A percentile compares a stretch with the other conserved stretches of the same genome.
Evolutionary conservation across 306 rosid genomes (phyloP).

Genomic region (Nissolia schottii): DNA sequence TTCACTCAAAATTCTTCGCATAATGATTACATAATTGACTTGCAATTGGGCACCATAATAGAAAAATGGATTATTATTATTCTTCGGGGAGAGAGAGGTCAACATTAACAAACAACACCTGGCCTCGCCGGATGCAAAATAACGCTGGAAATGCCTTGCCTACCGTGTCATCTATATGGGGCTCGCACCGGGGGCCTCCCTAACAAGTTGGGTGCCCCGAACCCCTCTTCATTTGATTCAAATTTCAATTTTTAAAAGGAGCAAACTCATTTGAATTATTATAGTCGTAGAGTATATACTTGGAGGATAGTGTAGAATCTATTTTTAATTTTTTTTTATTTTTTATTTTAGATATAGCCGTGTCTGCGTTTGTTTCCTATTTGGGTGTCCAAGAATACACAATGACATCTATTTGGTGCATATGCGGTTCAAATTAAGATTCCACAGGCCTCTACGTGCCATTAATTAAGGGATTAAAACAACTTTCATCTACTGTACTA

Average conservation of each 20-base stretch:
- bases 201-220: conserved; percentile 7
- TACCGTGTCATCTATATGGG: conserved; percentile 11
- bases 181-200: conserved; percentile 21
- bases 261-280: conserved; percentile 9
- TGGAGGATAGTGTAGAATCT: background rate
- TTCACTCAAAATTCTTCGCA: conserved; percentile 41
- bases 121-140: conserved; percentile 23
- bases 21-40: conserved; percentile 59
- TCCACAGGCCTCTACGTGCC: background rate
- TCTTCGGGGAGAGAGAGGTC: conserved; percentile 33
- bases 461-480: conserved; percentile 13
- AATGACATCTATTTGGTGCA: background rate
- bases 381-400: background rate
- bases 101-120: conserved; percentile 46
- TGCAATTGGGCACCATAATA: background rate
- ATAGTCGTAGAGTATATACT: no score
- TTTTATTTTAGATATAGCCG: background rate
- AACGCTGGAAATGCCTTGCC: conserved; percentile 10
- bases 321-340: no score
- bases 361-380: background rate
- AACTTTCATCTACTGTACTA: background rate
- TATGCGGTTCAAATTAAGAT: conserved; percentile 12
- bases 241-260: background rate
- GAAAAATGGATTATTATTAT: background rate
- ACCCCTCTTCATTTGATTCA: conserved; percentile 8